phyloP scores from a whole-genome alignment of 2,329 filamentous ascomycete genomes.

The Rugonectria rugulosa region DNA sequence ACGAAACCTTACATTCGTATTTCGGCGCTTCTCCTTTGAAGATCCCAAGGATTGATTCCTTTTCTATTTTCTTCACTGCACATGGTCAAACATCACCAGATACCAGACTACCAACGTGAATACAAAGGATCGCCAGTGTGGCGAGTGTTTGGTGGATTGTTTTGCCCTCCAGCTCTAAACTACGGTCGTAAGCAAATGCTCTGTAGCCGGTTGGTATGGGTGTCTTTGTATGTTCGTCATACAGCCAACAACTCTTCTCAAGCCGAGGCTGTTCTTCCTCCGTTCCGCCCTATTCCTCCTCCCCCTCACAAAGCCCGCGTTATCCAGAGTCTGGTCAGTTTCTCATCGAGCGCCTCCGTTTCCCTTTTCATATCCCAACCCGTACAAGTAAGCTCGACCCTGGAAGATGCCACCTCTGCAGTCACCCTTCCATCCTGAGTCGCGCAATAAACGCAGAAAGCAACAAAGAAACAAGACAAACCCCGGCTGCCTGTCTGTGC shows the following conservation, averaged over 20 bases:
- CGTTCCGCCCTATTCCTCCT: conserved; percentile 13
- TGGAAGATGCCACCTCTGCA: conserved; percentile 17
- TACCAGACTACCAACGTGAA: background rate
- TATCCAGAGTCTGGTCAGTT: conserved; percentile 29
- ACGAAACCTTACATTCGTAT: no score
- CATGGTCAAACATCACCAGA: background rate
- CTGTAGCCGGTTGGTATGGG: conserved; percentile 3
- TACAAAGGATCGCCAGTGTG: background rate
- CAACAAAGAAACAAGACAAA: conserved; percentile 32
- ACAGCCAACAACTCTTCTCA: conserved; percentile 16
- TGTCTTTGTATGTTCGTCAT: conserved; percentile 11
- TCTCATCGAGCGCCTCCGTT: conserved; percentile 14
- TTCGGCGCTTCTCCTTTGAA: no score
- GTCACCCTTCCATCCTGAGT: conserved; percentile 13
- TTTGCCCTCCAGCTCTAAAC: conserved; percentile 12
- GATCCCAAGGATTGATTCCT: no score
- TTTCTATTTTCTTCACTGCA: background rate
- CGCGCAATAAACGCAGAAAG: background rate
- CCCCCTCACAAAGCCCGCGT: conserved; percentile 11
- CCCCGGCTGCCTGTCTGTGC: conserved; percentile 26
- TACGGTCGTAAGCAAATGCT: conserved; percentile 4
- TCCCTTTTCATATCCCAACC: conserved; percentile 31
- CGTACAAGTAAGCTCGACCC: conserved; percentile 24
- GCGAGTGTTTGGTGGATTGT: conserved; percentile 5
- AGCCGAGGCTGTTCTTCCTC: conserved; percentile 20